Base-by-base conservation (phyloP, 176 grass and related monocot species). In the Oryza punctata region DNA sequence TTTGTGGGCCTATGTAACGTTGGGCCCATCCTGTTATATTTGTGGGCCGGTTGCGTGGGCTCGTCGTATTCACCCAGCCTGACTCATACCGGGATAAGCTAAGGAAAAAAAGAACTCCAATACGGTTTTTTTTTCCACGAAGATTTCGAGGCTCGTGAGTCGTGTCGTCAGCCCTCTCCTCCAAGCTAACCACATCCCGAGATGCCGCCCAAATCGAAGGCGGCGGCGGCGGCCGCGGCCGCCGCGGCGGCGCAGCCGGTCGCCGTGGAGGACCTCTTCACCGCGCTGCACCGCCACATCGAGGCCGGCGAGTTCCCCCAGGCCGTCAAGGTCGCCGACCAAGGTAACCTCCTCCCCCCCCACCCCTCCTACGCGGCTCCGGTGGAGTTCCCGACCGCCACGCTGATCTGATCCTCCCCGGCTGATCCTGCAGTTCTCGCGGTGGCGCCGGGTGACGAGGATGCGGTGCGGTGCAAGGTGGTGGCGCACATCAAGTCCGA, bases 391-490 rank as follows among this genome's bases (percentile, higher is more conserved):
- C 75, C 79, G 59, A 44, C 12, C 79, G 32, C 52, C 16, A 12
- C 18, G 72, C 59, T 12, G n/a, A 33, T 80, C 71, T 87, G 33
- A 88, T 24, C n/a, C 63, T 28, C 74, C 14, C 12, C 43, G 11
- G 12, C 0, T 65, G 35, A 49, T 84, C 40, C 41, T 50, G 64
- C 86, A 99, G 96, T 99, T 70, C 89, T 99, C 19, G 84, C 84
- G 54, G 77, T 88, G 25, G 84, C 86, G 10, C 91, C 96, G 26
- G 91, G 85, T 24, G 96, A 96, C 35, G 96, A 99, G 86, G 96
- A 99, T 66, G 96, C 89, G 21, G 81, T 99, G 74, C 91, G 87
- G 35, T 99, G 96, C 87, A 99, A 96, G 91, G 83, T 99, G 61
- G 91, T 96, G 74, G 93, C 93, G 19, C 81, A 89, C 89, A 96